A percentile compares a stretch with the other conserved stretches of the same genome.
Evolutionary conservation across 257 asterid species (phyloP).

Genomic region (Solanum ahanhuiri): DNA sequence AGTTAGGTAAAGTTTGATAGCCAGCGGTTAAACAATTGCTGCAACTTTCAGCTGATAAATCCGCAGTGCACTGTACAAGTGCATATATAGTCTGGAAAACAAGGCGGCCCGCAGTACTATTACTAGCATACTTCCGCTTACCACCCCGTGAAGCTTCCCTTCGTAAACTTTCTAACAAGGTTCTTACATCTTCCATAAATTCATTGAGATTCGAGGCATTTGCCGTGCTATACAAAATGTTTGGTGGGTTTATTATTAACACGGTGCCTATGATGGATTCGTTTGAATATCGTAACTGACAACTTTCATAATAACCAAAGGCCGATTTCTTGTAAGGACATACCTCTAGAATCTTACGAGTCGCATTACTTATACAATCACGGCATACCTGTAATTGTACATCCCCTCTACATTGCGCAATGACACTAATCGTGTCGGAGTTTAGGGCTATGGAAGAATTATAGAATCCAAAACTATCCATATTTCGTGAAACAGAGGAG

Average conservation of each 20-base stretch:
- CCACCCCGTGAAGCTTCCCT: neutral
- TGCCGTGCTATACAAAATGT: accelerated
- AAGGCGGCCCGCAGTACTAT: neutral
- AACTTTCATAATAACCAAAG: neutral
- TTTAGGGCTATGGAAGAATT: too few species aligned
- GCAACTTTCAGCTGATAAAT: neutral
- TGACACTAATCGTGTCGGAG: too few species aligned
- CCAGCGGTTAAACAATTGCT: neutral
- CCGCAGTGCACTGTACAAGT: neutral
- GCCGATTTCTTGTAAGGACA: conserved; percentile 9
- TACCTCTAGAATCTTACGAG: too few species aligned
- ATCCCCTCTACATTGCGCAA: too few species aligned
- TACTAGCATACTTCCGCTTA: neutral
- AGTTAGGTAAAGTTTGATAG: neutral
- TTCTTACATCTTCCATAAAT: neutral
- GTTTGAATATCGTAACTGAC: neutral
- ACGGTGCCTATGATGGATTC: neutral
- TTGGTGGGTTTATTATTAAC: accelerated
- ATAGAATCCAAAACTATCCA: too few species aligned
- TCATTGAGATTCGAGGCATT: neutral
- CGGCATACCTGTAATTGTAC: too few species aligned
- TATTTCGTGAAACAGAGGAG: too few species aligned
- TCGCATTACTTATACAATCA: too few species aligned
- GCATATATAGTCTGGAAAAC: neutral
- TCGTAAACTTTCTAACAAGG: neutral